Conservation (phyloP, 768 basidiomycete genomes). For the Leccinum disarticulatum region DNA sequence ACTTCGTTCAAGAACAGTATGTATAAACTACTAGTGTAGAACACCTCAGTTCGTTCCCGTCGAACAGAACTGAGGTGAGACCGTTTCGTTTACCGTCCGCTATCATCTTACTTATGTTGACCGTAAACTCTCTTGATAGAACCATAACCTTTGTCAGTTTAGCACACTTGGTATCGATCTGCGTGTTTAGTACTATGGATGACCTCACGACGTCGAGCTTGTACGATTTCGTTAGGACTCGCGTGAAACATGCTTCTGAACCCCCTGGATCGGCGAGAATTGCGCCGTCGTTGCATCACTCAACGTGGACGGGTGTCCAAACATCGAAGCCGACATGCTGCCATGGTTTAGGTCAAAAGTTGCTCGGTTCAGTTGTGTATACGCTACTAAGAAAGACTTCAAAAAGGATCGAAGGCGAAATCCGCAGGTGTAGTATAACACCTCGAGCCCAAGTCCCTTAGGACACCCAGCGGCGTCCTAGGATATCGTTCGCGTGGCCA, state of each 20-base stretch:
- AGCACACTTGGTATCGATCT: too few relatives aligned
- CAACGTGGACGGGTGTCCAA: constrained; percentile 54
- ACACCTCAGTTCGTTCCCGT: too few relatives aligned
- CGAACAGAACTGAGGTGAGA: too few relatives aligned
- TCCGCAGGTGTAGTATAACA: not conserved
- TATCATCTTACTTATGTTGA: too few relatives aligned
- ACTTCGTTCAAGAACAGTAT: too few relatives aligned
- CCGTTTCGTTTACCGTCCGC: too few relatives aligned
- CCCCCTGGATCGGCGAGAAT: constrained; percentile 17
- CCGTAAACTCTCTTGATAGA: too few relatives aligned
- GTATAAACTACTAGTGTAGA: too few relatives aligned
- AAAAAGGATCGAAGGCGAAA: constrained; percentile 26
- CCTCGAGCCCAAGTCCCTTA: too few relatives aligned
- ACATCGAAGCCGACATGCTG: constrained; percentile 52
- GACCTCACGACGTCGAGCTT: constrained; percentile 51
- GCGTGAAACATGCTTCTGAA: constrained; percentile 29
- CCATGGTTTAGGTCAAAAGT: constrained; percentile 63
- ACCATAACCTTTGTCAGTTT: too few relatives aligned
- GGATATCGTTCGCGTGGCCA: not conserved
- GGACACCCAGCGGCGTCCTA: too few relatives aligned
- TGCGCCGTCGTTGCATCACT: constrained; percentile 42
- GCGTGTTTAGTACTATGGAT: too few relatives aligned
- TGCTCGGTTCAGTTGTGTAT: constrained; percentile 56
- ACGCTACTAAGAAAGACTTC: constrained; percentile 52
- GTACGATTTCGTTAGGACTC: constrained; percentile 53